Conservation (phyloP, 192 early-diverging fungal species). For the Entomortierella parvispora region DNA sequence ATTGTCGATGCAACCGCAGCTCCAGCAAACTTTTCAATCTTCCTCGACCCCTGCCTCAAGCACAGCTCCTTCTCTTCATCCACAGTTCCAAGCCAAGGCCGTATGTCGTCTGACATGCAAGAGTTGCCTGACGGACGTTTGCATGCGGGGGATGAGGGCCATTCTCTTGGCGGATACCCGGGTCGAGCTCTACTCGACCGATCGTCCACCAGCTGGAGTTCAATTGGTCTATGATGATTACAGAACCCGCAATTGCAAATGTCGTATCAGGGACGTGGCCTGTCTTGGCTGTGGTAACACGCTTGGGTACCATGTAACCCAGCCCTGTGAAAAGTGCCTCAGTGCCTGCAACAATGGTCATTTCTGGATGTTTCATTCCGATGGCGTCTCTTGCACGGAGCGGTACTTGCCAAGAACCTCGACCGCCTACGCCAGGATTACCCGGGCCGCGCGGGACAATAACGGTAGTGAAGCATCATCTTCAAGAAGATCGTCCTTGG, state of each 20-base stretch:
- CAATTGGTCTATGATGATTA: constrained; percentile 86
- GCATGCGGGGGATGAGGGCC: constrained; percentile 84
- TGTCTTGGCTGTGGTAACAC: constrained; percentile 77
- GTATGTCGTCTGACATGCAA: constrained; percentile 77
- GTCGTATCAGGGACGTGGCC: constrained; percentile 82
- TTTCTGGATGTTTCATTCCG: constrained; percentile 73
- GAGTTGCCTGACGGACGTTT: constrained; percentile 70
- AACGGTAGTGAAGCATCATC: neutral
- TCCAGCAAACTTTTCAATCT: neutral
- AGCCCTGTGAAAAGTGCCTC: constrained; percentile 66
- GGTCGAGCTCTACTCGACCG: constrained; percentile 81
- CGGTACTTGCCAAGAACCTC: constrained; percentile 26
- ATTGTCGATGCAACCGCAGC: neutral
- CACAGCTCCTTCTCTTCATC: constrained; percentile 49
- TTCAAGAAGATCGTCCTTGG: constrained; percentile 7
- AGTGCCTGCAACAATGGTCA: constrained; percentile 71
- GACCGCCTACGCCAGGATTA: neutral
- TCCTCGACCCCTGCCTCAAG: constrained; percentile 7
- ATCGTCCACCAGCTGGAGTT: constrained; percentile 70
- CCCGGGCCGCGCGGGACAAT: neutral
- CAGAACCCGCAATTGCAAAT: constrained; percentile 78
- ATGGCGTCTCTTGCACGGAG: constrained; percentile 47
- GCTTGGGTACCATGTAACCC: constrained; percentile 83
- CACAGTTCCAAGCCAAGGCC: constrained; percentile 71
- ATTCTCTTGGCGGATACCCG: constrained; percentile 80